Evolutionary conservation across 768 basidiomycete genomes (phyloP).

Genomic region (Galerina sulciceps): DNA sequence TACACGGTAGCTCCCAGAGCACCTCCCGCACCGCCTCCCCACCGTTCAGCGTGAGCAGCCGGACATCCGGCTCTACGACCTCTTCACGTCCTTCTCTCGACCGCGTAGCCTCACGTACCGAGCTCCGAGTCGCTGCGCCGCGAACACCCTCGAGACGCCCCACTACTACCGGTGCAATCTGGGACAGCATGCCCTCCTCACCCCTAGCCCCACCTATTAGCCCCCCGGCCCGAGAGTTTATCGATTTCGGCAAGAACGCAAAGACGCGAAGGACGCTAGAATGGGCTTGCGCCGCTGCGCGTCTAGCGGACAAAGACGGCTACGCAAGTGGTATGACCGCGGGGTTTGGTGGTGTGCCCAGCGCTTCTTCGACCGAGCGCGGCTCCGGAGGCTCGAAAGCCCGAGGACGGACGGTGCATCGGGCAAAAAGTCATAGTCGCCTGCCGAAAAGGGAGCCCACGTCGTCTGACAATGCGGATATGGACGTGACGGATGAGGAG

Average conservation of each 20-base stretch:
- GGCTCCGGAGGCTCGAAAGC: background rate
- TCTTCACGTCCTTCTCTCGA: slow-evolving; percentile 56
- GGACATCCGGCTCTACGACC: slow-evolving; percentile 28
- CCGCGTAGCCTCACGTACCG: slow-evolving; percentile 58
- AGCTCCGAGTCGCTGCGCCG: slow-evolving; percentile 44
- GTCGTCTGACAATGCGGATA: slow-evolving; percentile 9
- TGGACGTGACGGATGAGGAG: slow-evolving; percentile 61
- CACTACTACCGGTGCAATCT: slow-evolving; percentile 42
- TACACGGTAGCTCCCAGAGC: slow-evolving; percentile 22
- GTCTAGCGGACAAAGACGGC: slow-evolving; percentile 49
- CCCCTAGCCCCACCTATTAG: slow-evolving; percentile 60
- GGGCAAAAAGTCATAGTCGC: slow-evolving; percentile 2
- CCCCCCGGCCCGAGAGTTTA: slow-evolving; percentile 50
- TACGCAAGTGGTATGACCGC: slow-evolving; percentile 20
- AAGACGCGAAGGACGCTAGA: slow-evolving; percentile 61
- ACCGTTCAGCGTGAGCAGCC: slow-evolving; percentile 29
- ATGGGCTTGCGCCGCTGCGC: slow-evolving; percentile 74
- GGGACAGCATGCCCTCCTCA: slow-evolving; percentile 67
- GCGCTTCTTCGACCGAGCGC: background rate
- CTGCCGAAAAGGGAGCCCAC: slow-evolving; percentile 3
- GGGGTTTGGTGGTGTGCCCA: slow-evolving; percentile 14
- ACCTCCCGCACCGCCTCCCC: slow-evolving; percentile 22
- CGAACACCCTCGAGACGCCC: slow-evolving; percentile 44
- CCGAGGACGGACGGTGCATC: background rate
- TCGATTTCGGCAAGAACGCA: slow-evolving; percentile 51